Conservation (phyloP, 768 basidiomycete genomes). For the Serendipita indica region DNA sequence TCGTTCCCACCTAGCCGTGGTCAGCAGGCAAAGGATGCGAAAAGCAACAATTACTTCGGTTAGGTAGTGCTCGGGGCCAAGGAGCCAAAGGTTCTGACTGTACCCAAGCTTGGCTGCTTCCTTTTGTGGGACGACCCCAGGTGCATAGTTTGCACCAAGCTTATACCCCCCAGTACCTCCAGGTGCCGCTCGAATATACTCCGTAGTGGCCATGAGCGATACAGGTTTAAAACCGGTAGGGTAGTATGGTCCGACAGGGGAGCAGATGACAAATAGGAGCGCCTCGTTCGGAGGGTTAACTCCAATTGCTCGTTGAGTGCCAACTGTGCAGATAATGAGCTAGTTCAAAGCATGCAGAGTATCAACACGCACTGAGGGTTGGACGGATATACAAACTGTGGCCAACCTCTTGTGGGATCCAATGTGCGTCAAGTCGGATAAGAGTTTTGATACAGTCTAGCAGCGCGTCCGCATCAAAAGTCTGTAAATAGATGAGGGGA, state of each 20-base stretch:
- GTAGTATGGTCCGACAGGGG: conserved; percentile 64
- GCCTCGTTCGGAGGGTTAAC: conserved; percentile 42
- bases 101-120: conserved; percentile 64
- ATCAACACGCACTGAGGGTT: conserved; percentile 37
- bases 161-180: conserved; percentile 74
- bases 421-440: conserved; percentile 65
- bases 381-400: conserved; percentile 88
- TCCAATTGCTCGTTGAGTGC: conserved; percentile 43
- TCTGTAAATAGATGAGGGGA: conserved; percentile 27
- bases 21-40: neutral
- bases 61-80: conserved; percentile 42
- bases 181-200: conserved; percentile 34
- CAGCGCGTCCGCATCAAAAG: conserved; percentile 62
- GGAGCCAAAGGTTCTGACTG: conserved; percentile 79
- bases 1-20: conserved; percentile 52
- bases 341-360: neutral
- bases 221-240: conserved; percentile 82
- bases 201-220: conserved; percentile 52
- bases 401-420: conserved; percentile 81
- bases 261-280: conserved; percentile 47
- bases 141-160: conserved; percentile 78
- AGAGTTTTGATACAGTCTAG: conserved; percentile 75
- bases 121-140: conserved; percentile 73
- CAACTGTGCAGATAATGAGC: conserved; percentile 36
- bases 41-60: conserved; percentile 28